Base-by-base conservation (phyloP, 148 eudicot species). In the Fallopia convolvulus region DNA sequence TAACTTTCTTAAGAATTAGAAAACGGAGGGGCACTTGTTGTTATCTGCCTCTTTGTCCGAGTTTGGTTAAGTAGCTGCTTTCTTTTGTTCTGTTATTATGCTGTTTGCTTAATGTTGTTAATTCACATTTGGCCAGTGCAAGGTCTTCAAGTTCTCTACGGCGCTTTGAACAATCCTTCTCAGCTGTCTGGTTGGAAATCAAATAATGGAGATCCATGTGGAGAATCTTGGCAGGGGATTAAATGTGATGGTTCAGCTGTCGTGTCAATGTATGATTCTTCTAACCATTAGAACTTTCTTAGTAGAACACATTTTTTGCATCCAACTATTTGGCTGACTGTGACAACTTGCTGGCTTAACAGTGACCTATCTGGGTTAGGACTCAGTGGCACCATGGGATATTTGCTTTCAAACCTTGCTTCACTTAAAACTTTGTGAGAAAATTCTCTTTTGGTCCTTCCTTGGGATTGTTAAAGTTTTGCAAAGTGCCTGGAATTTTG, bases 151-250 rank as follows among this genome's bases (percentile, higher is more conserved):
- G 90, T 92, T 75, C 50, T 95, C 82, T 95, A 92, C 82, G 82
- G 87, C 42, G 85, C 97, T 47, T 58, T 95, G 79, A 95, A 89
- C 78, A 91, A 83, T 87, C 91, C 99, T 68, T 75, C 97, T 52
- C 97, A 92, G 86, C 83, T 95, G 70, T 87, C 90, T 32, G 84
- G 88, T 72, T 95, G 99, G 99, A 90, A 85, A 80, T 77, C 93
- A 2, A 86, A 79, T 85, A 92, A 87, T 50, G 97, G 97, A 56
- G 99, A 95, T 80, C 99, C 99, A 5, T 95, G 99, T 88, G 93
- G 88, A 73, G 93, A 92, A 83, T 91, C 99, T 60, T 95, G 99
- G 99, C 87, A 80, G 80, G 99, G 99, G 72, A 83, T 95, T 68
- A 81, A 80, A 55, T 95, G 99, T 79, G 88, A 91, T 72, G 97